Base-by-base conservation (phyloP, 2,329 filamentous ascomycete species). In the Monilinia fructigena region DNA sequence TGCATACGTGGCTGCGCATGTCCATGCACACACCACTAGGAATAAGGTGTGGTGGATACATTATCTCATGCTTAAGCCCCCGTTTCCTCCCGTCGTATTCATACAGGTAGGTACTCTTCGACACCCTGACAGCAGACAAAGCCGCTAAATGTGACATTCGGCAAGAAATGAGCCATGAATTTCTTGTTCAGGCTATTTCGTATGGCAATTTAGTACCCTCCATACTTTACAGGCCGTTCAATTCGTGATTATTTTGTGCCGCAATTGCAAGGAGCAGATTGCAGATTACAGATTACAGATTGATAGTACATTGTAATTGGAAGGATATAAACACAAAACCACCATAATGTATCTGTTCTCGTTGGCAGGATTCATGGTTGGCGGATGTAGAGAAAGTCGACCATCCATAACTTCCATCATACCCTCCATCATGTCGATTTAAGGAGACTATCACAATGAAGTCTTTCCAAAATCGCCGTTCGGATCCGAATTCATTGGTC, bases 1-100 rank as follows among this genome's bases (percentile, higher is more conserved):
- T 63, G 61, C 28, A 64, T 64, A 56, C 61, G 61, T 64, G 61
- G 61, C 61, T 64, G 61, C 61, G 61, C 61, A 58, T 56, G 14
- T 31, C 28, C 6, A 28, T 28, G 23, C 48, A 52, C 23, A 52
- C 48, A 52, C 23, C 1, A 42, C 38, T 58, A 40, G 42, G 55
- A 58, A 58, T 26, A 58, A 45, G 35, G 35, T 45, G 38, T 28
- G 55, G 55, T 45, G 55, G 38, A 45, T 56, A 40, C 35, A 20
- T 47, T n/a, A 20, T 40, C 58, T 38, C 20, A 38, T 60, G 45
- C 28, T 60, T 38, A 50, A 26, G 45, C 58, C 45, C 40, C 45
- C 14, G 20, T 50, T 60, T n/a, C 58, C 38, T 45, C 58, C 20
- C 45, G 28, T 45, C 58, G 26, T 58, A 58, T 58, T 45, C 38